Evolutionary conservation across 305 asterid genomes (phyloP), one percentile per base, ranked within the genome.

Genomic region (Solanum aculeatissimum): DNA sequence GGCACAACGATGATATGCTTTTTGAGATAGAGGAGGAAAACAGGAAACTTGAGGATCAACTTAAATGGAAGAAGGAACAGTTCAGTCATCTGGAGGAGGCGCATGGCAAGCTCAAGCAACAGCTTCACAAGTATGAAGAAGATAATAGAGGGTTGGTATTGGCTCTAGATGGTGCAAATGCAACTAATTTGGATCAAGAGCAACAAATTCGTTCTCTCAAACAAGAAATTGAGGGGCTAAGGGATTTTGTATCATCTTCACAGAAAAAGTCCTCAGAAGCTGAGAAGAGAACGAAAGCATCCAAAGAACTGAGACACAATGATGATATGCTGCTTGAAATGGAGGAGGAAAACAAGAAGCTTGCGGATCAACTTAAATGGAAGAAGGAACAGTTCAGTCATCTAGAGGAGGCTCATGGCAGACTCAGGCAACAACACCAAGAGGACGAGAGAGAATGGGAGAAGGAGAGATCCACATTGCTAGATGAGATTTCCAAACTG

Each of bases 41-140:
- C 40, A 90, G 75, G 83, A 94, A 90, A 87, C 83, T 89, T 47
- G 93, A 90, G 88, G 93, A 93, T 82, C 94, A 92, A 89, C 91
- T 96, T 87, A 95, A 96, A 86, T 95, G 98, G 98, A 95, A 93
- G 92, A 96, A 90, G 85, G 99, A 96, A 85, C 98, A 95, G 87
- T 96, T 95, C 82, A 81, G 84, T 85, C 97, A 91, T 87, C 86
- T 96, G 84, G 91, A 92, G 85, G 97, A 93, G 87, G 98, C 98
- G 86, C 96, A 96, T 85, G 85, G 89, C 78, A 93, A 92, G 91
- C 93, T 95, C 83, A 87, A 86, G n/a, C 94, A 91, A 88, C 91
- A 93, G 87, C 86, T 92, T 83, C 87, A 10, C 18, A 89, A 83
- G 60, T 84, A 42, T 78, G 97, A 95, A 85, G 97, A 93, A 45